Evolutionary conservation across 139 green algal species (phyloP).

Genomic region (Monoraphidium neglectum): DNA sequence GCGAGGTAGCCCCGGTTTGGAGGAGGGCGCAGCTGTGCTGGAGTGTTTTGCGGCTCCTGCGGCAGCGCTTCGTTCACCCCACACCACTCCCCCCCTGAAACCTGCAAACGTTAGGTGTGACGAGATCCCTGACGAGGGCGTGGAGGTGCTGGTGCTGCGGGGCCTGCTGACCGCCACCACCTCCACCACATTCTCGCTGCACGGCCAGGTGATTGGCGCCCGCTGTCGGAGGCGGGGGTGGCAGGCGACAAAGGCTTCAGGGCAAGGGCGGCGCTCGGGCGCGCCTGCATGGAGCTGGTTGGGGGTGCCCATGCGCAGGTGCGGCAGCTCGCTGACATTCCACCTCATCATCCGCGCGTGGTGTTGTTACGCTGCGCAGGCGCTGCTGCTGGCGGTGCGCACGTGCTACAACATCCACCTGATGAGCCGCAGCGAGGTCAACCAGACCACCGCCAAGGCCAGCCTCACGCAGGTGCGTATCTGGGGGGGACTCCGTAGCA

Average conservation of each 20-base stretch:
- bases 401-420: slow-evolving; percentile 98
- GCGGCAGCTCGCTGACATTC: no score
- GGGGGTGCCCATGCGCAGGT: no score
- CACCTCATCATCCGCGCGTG: slow-evolving; percentile 62
- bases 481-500: no score
- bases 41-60: no score
- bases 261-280: no score
- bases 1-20: no score
- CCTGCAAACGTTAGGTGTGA: slow-evolving; percentile 63
- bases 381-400: slow-evolving; percentile 84
- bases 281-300: no score
- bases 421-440: slow-evolving; percentile 80
- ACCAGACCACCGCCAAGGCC: slow-evolving; percentile 95
- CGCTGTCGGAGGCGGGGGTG: background rate
- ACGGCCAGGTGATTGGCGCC: slow-evolving; percentile 60
- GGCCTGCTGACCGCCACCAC: slow-evolving; percentile 89
- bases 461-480: slow-evolving; percentile 84
- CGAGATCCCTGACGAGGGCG: slow-evolving; percentile 88
- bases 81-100: no score
- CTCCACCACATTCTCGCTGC: slow-evolving; percentile 77
- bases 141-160: slow-evolving; percentile 92
- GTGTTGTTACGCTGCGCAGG: no score
- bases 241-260: background rate
- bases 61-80: no score
- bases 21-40: no score